Evolutionary conservation across 1,284 basidiomycete species (phyloP).

Genomic region (Porogramme epimiltina): DNA sequence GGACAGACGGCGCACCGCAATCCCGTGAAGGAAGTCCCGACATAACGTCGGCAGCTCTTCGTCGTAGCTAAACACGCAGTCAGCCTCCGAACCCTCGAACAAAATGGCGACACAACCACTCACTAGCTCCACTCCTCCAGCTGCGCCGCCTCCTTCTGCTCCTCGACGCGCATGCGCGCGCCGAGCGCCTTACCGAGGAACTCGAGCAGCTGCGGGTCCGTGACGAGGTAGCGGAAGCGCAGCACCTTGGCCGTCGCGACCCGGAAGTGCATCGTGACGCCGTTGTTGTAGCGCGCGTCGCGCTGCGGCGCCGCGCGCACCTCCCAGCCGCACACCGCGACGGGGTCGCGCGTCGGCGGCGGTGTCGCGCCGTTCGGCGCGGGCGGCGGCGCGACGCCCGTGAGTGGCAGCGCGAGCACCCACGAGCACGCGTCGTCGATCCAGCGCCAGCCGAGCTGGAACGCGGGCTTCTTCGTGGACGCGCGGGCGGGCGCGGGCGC

Average conservation of each 20-base stretch:
- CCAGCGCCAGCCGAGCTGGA: constrained; percentile 24
- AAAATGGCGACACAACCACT: not conserved
- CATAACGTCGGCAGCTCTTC: constrained; percentile 15
- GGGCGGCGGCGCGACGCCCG: constrained; percentile 18
- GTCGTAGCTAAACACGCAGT: constrained; percentile 10
- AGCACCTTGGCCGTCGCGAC: constrained; percentile 16
- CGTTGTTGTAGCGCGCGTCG: constrained; percentile 1
- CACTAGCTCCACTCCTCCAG: constrained; percentile 21
- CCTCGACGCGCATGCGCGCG: constrained; percentile 11
- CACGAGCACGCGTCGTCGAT: constrained; percentile 26
- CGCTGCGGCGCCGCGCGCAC: constrained; percentile 3
- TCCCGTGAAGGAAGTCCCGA: constrained; percentile 15
- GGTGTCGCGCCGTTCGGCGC: constrained; percentile 11
- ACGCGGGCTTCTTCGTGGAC: constrained; percentile 10
- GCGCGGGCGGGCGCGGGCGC: not conserved
- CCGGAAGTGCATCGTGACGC: constrained; percentile 17
- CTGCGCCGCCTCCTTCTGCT: constrained; percentile 9
- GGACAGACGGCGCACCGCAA: constrained; percentile 10
- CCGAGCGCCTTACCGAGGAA: constrained; percentile 7
- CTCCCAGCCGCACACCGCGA: constrained; percentile 22
- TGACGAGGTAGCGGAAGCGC: constrained; percentile 18
- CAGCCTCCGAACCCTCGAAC: not conserved
- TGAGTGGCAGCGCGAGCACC: constrained; percentile 19
- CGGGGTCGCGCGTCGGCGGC: constrained; percentile 17
- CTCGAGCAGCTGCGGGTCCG: constrained; percentile 13